phyloP scores from a whole-genome alignment of 2,329 filamentous ascomycete genomes.

The Venturia effusa region DNA sequence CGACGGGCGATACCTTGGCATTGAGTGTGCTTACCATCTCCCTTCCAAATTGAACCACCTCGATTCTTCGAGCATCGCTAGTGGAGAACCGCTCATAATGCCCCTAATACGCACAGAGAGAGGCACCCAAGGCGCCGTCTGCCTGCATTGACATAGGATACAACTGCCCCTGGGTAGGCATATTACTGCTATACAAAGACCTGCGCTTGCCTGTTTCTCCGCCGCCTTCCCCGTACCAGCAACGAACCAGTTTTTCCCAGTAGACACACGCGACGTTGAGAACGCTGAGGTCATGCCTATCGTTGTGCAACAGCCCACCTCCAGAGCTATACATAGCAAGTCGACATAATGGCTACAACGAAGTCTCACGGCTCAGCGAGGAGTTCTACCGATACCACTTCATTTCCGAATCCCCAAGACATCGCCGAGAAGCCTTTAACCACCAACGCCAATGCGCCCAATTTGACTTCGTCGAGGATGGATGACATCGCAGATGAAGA shows the following conservation, averaged over 20 bases:
- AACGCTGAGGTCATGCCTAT: constrained; percentile 7
- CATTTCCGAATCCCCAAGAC: constrained; percentile 5
- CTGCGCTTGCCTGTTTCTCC: background rate
- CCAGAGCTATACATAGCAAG: background rate
- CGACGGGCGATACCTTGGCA: background rate
- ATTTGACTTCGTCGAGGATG: constrained; percentile 1
- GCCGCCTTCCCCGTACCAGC: background rate
- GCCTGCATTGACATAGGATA: background rate
- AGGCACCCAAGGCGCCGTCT: background rate
- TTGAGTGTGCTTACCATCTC: no score
- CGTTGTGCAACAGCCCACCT: background rate
- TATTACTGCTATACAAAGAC: background rate
- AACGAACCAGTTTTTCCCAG: background rate
- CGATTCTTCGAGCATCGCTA: constrained; percentile 4
- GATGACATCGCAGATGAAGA: constrained; percentile 4
- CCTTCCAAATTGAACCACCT: no score
- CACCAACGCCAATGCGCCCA: background rate
- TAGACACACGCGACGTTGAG: background rate
- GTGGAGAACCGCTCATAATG: background rate
- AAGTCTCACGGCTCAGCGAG: background rate
- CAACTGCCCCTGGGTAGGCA: background rate
- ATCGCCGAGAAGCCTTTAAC: background rate
- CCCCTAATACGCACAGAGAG: background rate
- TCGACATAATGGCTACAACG: background rate
- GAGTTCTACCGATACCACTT: constrained; percentile 1